Conservation (phyloP, 345 rosid species). For the Viola odorata region DNA sequence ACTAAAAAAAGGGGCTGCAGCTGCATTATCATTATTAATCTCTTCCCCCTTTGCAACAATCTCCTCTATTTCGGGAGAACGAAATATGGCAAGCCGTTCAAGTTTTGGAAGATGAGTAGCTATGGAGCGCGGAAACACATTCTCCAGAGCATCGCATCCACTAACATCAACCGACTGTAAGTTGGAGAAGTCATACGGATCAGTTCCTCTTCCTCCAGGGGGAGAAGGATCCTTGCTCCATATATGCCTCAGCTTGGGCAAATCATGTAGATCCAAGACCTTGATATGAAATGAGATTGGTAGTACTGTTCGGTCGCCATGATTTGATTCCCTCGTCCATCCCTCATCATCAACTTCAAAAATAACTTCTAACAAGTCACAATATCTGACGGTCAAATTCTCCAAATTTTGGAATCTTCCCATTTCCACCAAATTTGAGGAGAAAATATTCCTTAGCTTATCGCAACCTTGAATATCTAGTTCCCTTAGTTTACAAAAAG, state of each 20-base stretch:
- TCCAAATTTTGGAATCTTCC: constrained; percentile 5
- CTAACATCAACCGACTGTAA: not conserved
- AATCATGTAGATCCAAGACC: not conserved
- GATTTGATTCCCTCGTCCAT: no score
- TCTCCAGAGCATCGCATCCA: not conserved
- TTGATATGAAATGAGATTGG: not conserved
- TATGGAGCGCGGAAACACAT: constrained; percentile 13
- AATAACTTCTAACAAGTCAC: constrained; percentile 9
- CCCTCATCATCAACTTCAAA: constrained; percentile 9
- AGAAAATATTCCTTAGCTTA: constrained; percentile 5
- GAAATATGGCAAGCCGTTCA: constrained; percentile 5
- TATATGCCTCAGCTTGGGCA: constrained; percentile 4
- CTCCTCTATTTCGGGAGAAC: constrained; percentile 17
- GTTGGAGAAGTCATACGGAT: no score
- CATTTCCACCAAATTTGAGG: not conserved
- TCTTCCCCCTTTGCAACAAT: constrained; percentile 11
- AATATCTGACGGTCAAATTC: not conserved
- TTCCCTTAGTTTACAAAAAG: constrained; percentile 1
- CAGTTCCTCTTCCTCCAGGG: no score
- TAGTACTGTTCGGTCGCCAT: not conserved
- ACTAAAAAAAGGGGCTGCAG: no score
- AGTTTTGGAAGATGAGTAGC: constrained; percentile 6
- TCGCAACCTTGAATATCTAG: not conserved
- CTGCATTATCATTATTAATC: no score
- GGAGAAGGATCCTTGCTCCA: constrained; percentile 12